Percentiles rank a stretch among this genome's conserved stretches.
Conservation (phyloP, 2,329 filamentous ascomycete genomes). For the Fusarium musae region DNA sequence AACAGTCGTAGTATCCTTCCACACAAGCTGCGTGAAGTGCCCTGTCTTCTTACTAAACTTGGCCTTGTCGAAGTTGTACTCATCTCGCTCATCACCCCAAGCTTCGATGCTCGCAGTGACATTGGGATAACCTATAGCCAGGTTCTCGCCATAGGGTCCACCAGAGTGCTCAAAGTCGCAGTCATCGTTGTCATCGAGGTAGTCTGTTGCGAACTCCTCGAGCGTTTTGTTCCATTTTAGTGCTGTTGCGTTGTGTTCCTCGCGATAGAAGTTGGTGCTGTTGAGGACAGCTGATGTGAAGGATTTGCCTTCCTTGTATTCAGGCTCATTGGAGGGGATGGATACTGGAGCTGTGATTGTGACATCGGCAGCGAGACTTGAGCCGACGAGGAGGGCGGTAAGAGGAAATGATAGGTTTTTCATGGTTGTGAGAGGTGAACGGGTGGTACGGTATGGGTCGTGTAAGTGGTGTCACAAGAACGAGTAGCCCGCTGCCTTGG, state of each 20-base stretch:
- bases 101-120: constrained; percentile 68
- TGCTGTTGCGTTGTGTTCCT: constrained; percentile 67
- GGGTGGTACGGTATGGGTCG: background rate
- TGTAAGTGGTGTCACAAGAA: constrained; percentile 23
- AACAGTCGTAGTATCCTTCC: constrained; percentile 70
- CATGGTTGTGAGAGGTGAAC: constrained; percentile 25
- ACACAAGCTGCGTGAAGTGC: constrained; percentile 80
- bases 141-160: constrained; percentile 78
- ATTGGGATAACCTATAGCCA: constrained; percentile 74
- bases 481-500: background rate
- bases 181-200: constrained; percentile 52
- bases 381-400: constrained; percentile 17
- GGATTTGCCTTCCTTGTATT: constrained; percentile 43
- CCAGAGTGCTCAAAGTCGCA: constrained; percentile 67
- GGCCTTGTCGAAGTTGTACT: constrained; percentile 68
- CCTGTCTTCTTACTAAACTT: constrained; percentile 70
- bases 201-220: constrained; percentile 63
- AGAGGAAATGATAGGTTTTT: constrained; percentile 16
- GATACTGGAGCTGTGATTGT: constrained; percentile 50
- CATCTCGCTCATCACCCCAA: constrained; percentile 67
- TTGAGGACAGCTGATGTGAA: constrained; percentile 69
- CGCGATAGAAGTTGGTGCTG: constrained; percentile 74
- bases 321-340: constrained; percentile 52
- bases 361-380: constrained; percentile 39
- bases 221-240: constrained; percentile 75